These are phyloP conservation scores for Elymus sibiricus DNA, from an alignment of 176 grass and related monocot species.

Conservation along the genomic window DNA sequence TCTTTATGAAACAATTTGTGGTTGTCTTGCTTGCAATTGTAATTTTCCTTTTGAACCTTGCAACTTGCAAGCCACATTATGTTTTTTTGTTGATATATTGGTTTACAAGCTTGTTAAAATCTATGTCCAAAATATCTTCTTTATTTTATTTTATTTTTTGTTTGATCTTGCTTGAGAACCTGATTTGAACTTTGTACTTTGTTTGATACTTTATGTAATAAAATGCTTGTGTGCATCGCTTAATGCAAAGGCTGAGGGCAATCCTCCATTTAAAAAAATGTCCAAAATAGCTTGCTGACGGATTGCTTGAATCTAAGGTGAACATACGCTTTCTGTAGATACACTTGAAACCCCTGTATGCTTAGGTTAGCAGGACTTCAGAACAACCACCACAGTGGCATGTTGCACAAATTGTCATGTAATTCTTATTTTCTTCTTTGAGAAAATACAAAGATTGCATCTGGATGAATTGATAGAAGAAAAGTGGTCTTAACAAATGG, in stretches of 20 bases:
- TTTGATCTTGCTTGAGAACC: not conserved
- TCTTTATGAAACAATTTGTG: not conserved
- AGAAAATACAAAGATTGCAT: not conserved
- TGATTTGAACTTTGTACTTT: too few relatives aligned
- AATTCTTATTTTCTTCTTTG: not conserved
- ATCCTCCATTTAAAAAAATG: not conserved
- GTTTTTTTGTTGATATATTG: not conserved
- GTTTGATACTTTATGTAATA: too few relatives aligned
- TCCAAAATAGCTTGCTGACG: not conserved
- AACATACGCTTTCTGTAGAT: not conserved
- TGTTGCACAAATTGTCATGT: not conserved
- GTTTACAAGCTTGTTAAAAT: not conserved
- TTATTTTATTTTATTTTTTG: too few relatives aligned
- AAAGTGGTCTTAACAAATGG: not conserved
- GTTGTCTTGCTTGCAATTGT: not conserved
- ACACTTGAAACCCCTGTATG: not conserved
- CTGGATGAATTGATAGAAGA: not conserved
- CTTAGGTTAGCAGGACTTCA: not conserved
- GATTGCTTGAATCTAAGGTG: not conserved
- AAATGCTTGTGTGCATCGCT: too few relatives aligned
- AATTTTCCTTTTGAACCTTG: constrained; percentile 5
- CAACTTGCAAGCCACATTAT: not conserved
- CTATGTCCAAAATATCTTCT: constrained; percentile 15
- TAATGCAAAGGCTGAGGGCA: too few relatives aligned
- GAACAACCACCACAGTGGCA: not conserved